Conservation (phyloP, 495 filamentous ascomycete species). For the Lentithecium fluviatile region DNA sequence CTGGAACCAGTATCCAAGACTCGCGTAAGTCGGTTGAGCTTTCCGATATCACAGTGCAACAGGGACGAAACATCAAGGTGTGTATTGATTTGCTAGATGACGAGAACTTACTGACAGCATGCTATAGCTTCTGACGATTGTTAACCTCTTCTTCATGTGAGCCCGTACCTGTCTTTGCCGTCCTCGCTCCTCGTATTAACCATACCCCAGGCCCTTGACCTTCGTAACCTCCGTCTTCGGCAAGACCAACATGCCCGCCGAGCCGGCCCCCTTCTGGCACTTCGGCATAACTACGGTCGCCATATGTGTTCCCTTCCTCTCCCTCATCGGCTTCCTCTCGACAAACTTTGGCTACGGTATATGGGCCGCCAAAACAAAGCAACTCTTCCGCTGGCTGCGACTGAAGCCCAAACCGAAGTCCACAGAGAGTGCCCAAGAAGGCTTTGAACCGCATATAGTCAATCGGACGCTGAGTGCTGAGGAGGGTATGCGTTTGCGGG, state of each 20-base stretch:
- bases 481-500: slow-evolving; percentile 17
- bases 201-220: slow-evolving; percentile 39
- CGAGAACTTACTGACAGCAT: not conserved
- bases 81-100: not conserved
- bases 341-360: slow-evolving; percentile 34
- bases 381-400: slow-evolving; percentile 13
- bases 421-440: not conserved
- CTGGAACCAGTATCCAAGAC: slow-evolving; percentile 47
- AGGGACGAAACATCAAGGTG: slow-evolving; percentile 50
- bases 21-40: slow-evolving; percentile 43
- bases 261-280: slow-evolving; percentile 34
- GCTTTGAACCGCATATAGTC: not conserved
- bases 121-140: slow-evolving; percentile 45
- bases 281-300: slow-evolving; percentile 45
- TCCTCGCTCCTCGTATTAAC: no score
- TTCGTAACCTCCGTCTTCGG: slow-evolving; percentile 51
- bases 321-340: slow-evolving; percentile 49
- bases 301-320: slow-evolving; percentile 49
- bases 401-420: not conserved
- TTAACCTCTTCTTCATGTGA: slow-evolving; percentile 49
- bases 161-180: no score
- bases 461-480: slow-evolving; percentile 19
- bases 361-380: slow-evolving; percentile 18
- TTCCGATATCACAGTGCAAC: slow-evolving; percentile 43
- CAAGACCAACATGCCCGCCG: slow-evolving; percentile 47